These are phyloP conservation scores for Barnettozyma sucrosica DNA, from an alignment of 805 yeast genomes.

Conservation along the genomic window DNA sequence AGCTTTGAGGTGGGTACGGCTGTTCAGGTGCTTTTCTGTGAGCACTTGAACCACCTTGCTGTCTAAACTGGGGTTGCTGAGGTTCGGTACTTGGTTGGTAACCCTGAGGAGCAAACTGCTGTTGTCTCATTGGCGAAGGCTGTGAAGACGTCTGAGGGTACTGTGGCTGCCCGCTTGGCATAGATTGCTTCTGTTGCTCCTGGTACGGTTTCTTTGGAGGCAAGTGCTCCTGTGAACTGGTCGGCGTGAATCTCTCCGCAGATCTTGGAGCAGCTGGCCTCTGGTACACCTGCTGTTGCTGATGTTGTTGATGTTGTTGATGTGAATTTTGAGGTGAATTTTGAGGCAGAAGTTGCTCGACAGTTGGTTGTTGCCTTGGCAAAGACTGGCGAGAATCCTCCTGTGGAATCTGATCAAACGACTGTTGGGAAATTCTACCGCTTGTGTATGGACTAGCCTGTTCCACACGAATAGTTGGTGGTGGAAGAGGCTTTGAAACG, in stretches of 20 bases:
- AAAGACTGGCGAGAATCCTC: conserved; percentile 4
- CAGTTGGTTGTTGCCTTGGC: background rate
- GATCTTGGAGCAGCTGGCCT: conserved; percentile 20
- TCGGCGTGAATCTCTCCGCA: conserved; percentile 19
- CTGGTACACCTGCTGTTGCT: conserved; percentile 8
- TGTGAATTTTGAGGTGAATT: too few species aligned
- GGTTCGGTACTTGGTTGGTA: background rate
- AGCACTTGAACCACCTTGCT: background rate
- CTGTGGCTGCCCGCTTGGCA: conserved; percentile 4
- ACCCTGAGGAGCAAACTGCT: conserved; percentile 1
- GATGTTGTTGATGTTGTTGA: background rate
- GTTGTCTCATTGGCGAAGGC: conserved; percentile 1
- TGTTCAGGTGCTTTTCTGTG: conserved; percentile 8
- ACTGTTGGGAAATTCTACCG: conserved; percentile 18
- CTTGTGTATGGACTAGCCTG: conserved; percentile 19
- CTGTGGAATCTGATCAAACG: conserved; percentile 11
- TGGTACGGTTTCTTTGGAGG: background rate
- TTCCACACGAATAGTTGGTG: conserved; percentile 13
- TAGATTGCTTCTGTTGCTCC: conserved; percentile 5
- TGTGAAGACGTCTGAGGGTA: conserved; percentile 3
- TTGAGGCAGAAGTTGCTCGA: background rate
- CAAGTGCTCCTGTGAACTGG: conserved; percentile 16
- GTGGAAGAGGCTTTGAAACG: conserved; percentile 13
- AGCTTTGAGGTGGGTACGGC: conserved; percentile 3
- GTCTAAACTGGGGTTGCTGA: conserved; percentile 2